Evolutionary conservation across 306 rosid species (phyloP), one percentile per base, ranked within the genome.

Genomic region (Gleditsia sinensis): DNA sequence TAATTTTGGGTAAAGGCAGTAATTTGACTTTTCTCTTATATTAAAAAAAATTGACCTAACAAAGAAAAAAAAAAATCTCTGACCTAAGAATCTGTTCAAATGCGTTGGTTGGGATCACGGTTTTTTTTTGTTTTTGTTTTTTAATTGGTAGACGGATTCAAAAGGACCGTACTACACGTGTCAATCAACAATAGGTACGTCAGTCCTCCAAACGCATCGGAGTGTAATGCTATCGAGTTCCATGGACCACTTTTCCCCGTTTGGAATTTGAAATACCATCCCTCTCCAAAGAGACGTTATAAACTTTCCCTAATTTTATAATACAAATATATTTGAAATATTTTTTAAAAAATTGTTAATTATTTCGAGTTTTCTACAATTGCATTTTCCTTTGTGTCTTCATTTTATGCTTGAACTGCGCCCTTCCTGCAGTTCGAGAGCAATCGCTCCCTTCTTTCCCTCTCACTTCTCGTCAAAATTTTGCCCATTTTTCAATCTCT

Each of bases 201-300:
- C 6, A 58, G 19, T 7, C 13, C 19, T 16, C 40, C 10, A 17
- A 56, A 16, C 0, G 6, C 45, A 40, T 6, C 5, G 3, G 3
- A 3, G 17, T 0, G 67, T 34, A 33, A 49, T 3, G 10, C 1
- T 49, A 49, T 49, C 55, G 19, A 49, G 8, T 9, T 72, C 32
- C 4, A 42, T 25, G 39, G 64, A 69, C 46, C 71, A 27, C 61
- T 19, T 48, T 58, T 60, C 69, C 57, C 42, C 61, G 77, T 86
- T 82, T 74, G 81, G 86, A 89, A 83, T 86, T 89, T 86, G 89
- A 89, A 89, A 78, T 76, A 58, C 24, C 45, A 64, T 6, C 84
- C 53, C 82, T 61, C 74, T 19, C 74, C 55, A 55, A 43, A 88
- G 91, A 84, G 94, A 86, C 94, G 94, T 89, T 89, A 60, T 3